Percentiles rank a stretch among this genome's conserved stretches.
These are phyloP conservation scores for Nasturtium officinale DNA, from an alignment of 345 rosid genomes.

Conservation along the genomic window DNA sequence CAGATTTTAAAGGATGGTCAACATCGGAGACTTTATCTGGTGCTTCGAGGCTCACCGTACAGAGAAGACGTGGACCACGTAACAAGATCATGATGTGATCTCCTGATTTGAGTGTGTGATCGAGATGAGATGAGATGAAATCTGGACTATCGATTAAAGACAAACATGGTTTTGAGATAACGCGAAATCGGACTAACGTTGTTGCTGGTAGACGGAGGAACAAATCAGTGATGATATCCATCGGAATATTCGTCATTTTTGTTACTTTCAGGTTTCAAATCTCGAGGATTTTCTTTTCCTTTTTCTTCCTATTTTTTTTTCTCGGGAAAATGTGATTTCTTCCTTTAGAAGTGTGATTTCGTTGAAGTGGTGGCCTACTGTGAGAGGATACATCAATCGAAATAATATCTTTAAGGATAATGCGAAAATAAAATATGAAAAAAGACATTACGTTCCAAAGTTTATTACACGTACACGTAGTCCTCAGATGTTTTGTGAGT, in stretches of 20 bases:
- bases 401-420: neutral
- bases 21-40: constrained; percentile 41
- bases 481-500: too few species aligned
- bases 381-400: neutral
- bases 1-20: constrained; percentile 50
- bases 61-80: constrained; percentile 44
- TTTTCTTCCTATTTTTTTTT: too few species aligned
- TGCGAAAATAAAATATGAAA: too few species aligned
- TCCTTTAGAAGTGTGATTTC: too few species aligned
- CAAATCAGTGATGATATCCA: constrained; percentile 52
- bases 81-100: constrained; percentile 46
- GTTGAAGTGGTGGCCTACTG: neutral
- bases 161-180: constrained; percentile 48
- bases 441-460: neutral
- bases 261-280: neutral
- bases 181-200: constrained; percentile 46
- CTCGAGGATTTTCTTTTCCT: neutral
- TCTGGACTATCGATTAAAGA: constrained; percentile 49
- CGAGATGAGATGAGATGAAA: constrained; percentile 52
- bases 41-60: constrained; percentile 38
- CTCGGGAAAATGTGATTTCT: constrained; percentile 21
- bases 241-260: constrained; percentile 46
- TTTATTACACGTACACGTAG: too few species aligned
- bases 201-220: constrained; percentile 51
- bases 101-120: constrained; percentile 41